Percentiles rank a stretch among this genome's conserved stretches.
Conservation (phyloP, 345 rosid genomes). For the Lepidium africanum region DNA sequence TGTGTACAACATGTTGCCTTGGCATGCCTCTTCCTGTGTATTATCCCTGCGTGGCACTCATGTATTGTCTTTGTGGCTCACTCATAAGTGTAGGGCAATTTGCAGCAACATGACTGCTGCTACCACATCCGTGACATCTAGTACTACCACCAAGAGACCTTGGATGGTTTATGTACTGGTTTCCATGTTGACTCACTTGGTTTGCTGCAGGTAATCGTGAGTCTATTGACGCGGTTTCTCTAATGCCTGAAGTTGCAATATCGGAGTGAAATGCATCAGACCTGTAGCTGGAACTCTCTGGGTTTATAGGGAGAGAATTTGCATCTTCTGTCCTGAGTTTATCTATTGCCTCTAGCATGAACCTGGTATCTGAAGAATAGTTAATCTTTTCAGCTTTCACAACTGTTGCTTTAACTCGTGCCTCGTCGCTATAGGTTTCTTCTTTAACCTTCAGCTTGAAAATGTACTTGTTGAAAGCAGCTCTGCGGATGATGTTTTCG, state of each 20-base stretch:
- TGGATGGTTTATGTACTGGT: constrained; percentile 21
- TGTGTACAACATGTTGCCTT: constrained; percentile 34
- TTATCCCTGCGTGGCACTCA: constrained; percentile 33
- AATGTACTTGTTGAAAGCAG: constrained; percentile 50
- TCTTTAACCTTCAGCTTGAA: constrained; percentile 93
- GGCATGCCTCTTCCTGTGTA: constrained; percentile 32
- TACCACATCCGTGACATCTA: constrained; percentile 55
- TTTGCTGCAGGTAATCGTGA: constrained; percentile 21
- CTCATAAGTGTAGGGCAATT: constrained; percentile 68
- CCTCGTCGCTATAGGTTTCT: constrained; percentile 80
- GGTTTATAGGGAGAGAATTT: constrained; percentile 20
- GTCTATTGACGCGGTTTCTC: constrained; percentile 24
- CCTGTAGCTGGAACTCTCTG: constrained; percentile 24
- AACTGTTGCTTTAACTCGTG: constrained; percentile 76
- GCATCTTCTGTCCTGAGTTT: constrained; percentile 41
- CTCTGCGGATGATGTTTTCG: constrained; percentile 55
- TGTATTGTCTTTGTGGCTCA: constrained; percentile 42
- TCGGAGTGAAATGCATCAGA: constrained; percentile 16
- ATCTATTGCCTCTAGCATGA: constrained; percentile 50
- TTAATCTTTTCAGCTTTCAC: constrained; percentile 68
- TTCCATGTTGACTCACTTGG: constrained; percentile 45
- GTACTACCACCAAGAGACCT: neutral
- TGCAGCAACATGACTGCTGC: constrained; percentile 49
- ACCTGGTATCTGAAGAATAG: constrained; percentile 52
- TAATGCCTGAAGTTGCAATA: constrained; percentile 28